Percentiles rank a stretch among this genome's conserved stretches.
Evolutionary conservation across 805 yeast genomes (phyloP).

Genomic region (Metschnikowia vanudenii): DNA sequence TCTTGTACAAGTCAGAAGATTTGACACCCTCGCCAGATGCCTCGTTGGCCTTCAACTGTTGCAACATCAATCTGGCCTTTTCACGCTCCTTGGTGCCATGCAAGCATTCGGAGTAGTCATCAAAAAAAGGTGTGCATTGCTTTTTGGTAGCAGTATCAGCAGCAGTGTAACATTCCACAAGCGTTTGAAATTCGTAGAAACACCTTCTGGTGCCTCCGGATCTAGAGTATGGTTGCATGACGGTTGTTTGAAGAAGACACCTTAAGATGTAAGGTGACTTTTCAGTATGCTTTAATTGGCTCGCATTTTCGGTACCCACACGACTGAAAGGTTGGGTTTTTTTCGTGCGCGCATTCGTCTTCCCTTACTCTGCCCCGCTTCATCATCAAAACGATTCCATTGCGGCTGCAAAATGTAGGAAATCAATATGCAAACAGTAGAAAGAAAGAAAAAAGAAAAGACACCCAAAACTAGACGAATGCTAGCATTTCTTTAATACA

Average conservation of each 20-base stretch:
- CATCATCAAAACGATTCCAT: neutral
- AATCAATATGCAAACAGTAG: too few relatives aligned
- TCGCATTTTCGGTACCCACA: conserved; percentile 11
- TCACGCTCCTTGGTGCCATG: conserved; percentile 48
- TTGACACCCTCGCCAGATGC: conserved; percentile 39
- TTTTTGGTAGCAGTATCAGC: conserved; percentile 43
- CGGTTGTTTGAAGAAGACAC: conserved; percentile 11
- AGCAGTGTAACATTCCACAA: conserved; percentile 44
- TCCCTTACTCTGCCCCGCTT: too few relatives aligned
- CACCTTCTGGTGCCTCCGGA: conserved; percentile 49
- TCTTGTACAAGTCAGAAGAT: conserved; percentile 43
- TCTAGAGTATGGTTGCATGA: conserved; percentile 48
- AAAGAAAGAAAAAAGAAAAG: neutral
- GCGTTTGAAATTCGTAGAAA: conserved; percentile 46
- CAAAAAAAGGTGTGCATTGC: conserved; percentile 43
- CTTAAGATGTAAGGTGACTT: conserved; percentile 3
- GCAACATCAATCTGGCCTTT: conserved; percentile 43
- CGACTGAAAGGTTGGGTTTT: conserved; percentile 5
- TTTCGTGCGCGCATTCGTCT: neutral
- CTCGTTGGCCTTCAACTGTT: conserved; percentile 46
- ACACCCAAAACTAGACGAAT: conserved; percentile 44
- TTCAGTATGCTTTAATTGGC: conserved; percentile 14
- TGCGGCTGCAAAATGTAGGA: neutral
- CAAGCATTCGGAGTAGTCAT: conserved; percentile 47
- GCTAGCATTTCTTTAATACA: conserved; percentile 74